Conservation (phyloP, 192 early-diverging fungal genomes). For the Backusella mclennaniae region DNA sequence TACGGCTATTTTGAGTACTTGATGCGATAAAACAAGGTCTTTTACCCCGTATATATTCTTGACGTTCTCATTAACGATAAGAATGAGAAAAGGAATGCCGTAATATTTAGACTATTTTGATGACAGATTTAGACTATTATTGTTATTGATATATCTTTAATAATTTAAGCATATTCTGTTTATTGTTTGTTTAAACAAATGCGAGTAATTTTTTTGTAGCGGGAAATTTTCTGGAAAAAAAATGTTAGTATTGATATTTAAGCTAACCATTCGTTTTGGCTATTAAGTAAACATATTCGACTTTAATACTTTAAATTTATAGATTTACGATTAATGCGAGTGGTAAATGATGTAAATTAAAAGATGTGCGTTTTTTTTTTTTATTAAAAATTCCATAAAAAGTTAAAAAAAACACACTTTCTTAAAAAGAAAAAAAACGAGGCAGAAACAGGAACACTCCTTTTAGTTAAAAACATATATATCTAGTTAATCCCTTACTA, state of each 20-base stretch:
- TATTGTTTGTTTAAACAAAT: not conserved
- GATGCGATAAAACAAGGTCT: too few species aligned
- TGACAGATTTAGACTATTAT: not conserved
- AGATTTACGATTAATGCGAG: not conserved
- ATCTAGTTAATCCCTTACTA: not conserved
- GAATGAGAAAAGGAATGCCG: not conserved
- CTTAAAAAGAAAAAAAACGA: constrained; percentile 4
- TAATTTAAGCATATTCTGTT: not conserved
- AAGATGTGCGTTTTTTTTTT: not conserved
- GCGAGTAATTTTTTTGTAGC: not conserved
- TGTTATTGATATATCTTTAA: not conserved
- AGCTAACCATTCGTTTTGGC: not conserved
- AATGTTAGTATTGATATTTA: not conserved
- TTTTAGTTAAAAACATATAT: not conserved
- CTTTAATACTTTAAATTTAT: not conserved
- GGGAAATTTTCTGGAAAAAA: not conserved
- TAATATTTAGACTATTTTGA: not conserved
- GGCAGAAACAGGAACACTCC: not conserved
- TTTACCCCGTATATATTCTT: not conserved
- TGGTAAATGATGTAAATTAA: not conserved
- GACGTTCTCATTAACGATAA: not conserved
- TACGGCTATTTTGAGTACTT: too few species aligned
- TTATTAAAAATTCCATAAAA: not conserved
- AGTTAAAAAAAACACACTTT: not conserved
- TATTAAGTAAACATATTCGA: not conserved